Base-by-base conservation (phyloP, 495 filamentous ascomycete genomes). In the Oidiodendron maius region DNA sequence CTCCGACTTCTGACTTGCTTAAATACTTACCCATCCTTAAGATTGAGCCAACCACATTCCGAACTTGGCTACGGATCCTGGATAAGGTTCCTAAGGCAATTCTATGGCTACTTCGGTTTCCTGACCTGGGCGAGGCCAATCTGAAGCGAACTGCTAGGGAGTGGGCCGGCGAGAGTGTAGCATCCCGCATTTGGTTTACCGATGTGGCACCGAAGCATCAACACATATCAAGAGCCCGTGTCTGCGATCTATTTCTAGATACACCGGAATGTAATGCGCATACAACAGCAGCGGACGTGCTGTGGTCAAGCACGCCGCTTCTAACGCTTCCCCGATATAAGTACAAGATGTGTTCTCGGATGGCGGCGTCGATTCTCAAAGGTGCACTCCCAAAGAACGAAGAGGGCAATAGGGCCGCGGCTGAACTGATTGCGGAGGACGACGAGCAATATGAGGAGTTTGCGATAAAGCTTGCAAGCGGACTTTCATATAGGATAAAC, bases 271-370 rank as follows among this genome's bases (percentile, higher is more conserved):
- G 93, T 69, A 97, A 97, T 62, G 93, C 89, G 4, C 93, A 99
- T 67, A 99, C 94, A 16, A 99, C 93, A 0, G 91, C 93, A 6
- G 95, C 93, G 4, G 93, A 99, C 60, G 84, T 97, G 8, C 72
- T 97, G 17, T 99, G 93, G 93, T 91, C 86, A 38, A 90, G 88
- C 44, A 99, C 94, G 4, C 93, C 93, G 26, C 72, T 99, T 43
- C 71, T 97, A 45, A 99, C 93, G 0, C 74, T 91, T n/a, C 90
- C 91, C n/a, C 78, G 91, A 24, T 93, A 96, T 65, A 76, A 81
- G 45, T 95, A 96, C 64, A 99, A 99, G 70, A 99, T 99, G 93
- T 97, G 94, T 66, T 94, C 88, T 35, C 82, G 94, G 42, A 97
- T 98, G 86, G 93, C 93, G 17, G 91, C 91, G 30, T 91, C 87